Evolutionary conservation across 2,329 filamentous ascomycete genomes (phyloP), one percentile per base, ranked within the genome.

Genomic region (Aspergillus novoparasiticus): DNA sequence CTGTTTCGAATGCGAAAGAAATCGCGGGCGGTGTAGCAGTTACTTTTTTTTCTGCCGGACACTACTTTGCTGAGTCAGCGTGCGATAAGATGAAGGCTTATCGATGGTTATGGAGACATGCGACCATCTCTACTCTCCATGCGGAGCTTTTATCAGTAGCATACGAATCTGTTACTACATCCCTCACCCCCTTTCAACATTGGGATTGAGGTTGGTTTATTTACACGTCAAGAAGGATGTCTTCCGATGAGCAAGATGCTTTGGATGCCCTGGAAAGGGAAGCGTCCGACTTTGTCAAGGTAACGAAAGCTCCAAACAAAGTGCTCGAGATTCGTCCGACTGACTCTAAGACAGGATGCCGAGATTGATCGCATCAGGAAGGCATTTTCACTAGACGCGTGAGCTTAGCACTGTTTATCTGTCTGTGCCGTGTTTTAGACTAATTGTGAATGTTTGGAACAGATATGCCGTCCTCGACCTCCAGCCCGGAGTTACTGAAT

Each of bases 381-480:
- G 73, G 92, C 94, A 55, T 99, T 99, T 79, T 89, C 90, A 71
- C 87, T 91, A 71, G 89, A 92, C 79, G 87, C 89, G 84, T 87
- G 79, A 77, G 84, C 80, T 14, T 23, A 21, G 21, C 43, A 30
- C 51, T 26, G 23, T 50, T 36, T 14, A 19, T 30, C 32, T 51
- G 30, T 21, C 10, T 28, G 11, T 14, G 32, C 32, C 6, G 23
- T 14, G 8, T 28, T 23, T 11, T 12, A 12, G n/a, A 23, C 32
- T 55, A 26, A 55, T 55, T 9, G 32, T 32, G 28, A n/a, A 5
- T 12, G 19, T 39, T 36, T 21, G 19, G 28, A 32, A 43, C 66
- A 92, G 89, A 71, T 99, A 99, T 78, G 92, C 94, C 57, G 93
- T 99, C 56, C 89, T 99, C 53, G 95, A 96, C 78, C 90, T 99